phyloP scores from a whole-genome alignment of 2,329 filamentous ascomycete genomes.

The Ceratocystis diversiconidia region DNA sequence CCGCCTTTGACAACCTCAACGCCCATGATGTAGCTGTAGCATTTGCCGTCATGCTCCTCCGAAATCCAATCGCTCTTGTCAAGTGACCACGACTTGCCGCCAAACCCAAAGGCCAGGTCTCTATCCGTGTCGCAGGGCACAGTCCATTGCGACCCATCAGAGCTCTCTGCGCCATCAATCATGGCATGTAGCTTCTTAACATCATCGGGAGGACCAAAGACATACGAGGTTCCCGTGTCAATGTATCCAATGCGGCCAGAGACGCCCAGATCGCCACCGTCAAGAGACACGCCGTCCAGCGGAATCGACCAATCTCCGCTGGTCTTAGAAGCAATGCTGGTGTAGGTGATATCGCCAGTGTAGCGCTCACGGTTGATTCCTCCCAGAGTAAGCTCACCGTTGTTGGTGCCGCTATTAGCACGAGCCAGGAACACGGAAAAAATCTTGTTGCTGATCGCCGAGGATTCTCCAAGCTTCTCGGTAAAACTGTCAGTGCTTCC shows the following conservation, averaged over 20 bases:
- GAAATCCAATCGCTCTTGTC: slow-evolving; percentile 58
- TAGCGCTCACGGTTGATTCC: slow-evolving; percentile 52
- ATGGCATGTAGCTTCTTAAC: slow-evolving; percentile 52
- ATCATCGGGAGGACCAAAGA: slow-evolving; percentile 55
- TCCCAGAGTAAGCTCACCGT: slow-evolving; percentile 69
- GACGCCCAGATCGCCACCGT: slow-evolving; percentile 43
- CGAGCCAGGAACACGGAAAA: slow-evolving; percentile 60
- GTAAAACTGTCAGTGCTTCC: slow-evolving; percentile 53
- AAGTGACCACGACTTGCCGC: slow-evolving; percentile 50
- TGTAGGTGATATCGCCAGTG: slow-evolving; percentile 54
- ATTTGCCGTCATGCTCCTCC: slow-evolving; percentile 32
- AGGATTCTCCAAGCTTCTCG: slow-evolving; percentile 41
- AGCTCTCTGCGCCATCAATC: slow-evolving; percentile 46
- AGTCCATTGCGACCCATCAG: slow-evolving; percentile 48
- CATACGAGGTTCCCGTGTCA: slow-evolving; percentile 71
- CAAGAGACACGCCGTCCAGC: slow-evolving; percentile 49
- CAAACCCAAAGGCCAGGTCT: slow-evolving; percentile 52
- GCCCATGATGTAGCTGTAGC: slow-evolving; percentile 62
- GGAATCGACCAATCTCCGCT: slow-evolving; percentile 58
- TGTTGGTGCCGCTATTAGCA: slow-evolving; percentile 47
- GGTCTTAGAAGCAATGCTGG: slow-evolving; percentile 34
- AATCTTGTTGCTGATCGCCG: slow-evolving; percentile 36
- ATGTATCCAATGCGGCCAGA: slow-evolving; percentile 52
- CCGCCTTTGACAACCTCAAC: slow-evolving; percentile 46
- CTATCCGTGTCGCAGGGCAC: slow-evolving; percentile 57